A percentile compares a stretch with the other conserved stretches of the same genome.
Conservation (phyloP, 495 filamentous ascomycete genomes). For the Viridothelium virens region DNA sequence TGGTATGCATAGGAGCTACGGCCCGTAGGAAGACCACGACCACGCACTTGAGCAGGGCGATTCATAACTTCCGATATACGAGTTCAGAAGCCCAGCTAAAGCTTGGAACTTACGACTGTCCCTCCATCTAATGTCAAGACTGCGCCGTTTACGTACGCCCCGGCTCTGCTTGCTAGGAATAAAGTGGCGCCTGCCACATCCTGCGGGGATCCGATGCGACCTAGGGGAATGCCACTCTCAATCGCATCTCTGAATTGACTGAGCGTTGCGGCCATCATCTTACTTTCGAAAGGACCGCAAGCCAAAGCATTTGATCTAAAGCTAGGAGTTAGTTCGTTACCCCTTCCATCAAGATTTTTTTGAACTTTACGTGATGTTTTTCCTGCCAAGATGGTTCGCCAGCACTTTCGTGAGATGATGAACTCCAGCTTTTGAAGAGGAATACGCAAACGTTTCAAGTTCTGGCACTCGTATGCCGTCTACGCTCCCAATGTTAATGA, state of each 20-base stretch:
- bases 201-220: conserved; percentile 59
- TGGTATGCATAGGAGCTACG: too few species aligned
- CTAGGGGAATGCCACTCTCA: conserved; percentile 56
- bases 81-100: background rate
- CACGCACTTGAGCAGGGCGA: too few species aligned
- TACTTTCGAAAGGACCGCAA: conserved; percentile 72
- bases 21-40: too few species aligned
- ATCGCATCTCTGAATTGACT: conserved; percentile 54
- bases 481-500: conserved; percentile 69
- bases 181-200: conserved; percentile 73
- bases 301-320: conserved; percentile 52
- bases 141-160: conserved; percentile 49
- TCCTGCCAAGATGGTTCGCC: conserved; percentile 38
- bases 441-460: conserved; percentile 62
- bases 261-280: conserved; percentile 75
- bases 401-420: conserved; percentile 37
- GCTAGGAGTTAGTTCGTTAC: conserved; percentile 28
- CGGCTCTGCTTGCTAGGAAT: conserved; percentile 63
- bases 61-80: background rate
- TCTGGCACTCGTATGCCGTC: conserved; percentile 60
- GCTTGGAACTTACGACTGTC: conserved; percentile 1
- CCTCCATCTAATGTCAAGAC: conserved; percentile 18
- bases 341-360: conserved; percentile 38
- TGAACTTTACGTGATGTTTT: conserved; percentile 40
- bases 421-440: conserved; percentile 40